Percentiles rank a stretch among this genome's conserved stretches.
phyloP scores from a whole-genome alignment of 2,329 filamentous ascomycete species.

The Exserohilum turcica region DNA sequence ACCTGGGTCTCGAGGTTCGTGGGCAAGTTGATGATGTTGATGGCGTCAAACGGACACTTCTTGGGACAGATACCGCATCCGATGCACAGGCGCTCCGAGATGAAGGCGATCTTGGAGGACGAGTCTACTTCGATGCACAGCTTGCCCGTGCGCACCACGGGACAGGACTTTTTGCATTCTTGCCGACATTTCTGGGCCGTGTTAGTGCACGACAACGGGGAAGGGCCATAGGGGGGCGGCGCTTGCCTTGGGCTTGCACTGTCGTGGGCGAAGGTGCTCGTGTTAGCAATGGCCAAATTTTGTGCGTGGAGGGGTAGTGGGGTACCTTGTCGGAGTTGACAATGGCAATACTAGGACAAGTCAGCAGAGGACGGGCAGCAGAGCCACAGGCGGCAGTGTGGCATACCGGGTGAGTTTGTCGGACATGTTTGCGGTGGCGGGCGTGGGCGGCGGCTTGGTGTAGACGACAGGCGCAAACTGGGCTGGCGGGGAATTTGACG shows the following conservation, averaged over 20 bases:
- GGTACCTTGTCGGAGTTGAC: conserved; percentile 95
- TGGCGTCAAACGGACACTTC: conserved; percentile 97
- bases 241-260: conserved; percentile 86
- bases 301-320: conserved; percentile 49
- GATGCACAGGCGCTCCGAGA: conserved; percentile 93
- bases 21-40: conserved; percentile 99
- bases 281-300: conserved; percentile 42
- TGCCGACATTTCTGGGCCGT: conserved; percentile 87
- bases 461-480: conserved; percentile 12
- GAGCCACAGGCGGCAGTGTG: background rate
- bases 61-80: conserved; percentile 99
- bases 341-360: conserved; percentile 78
- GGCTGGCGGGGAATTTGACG: conserved; percentile 28
- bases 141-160: conserved; percentile 96
- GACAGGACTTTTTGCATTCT: conserved; percentile 98
- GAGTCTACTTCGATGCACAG: conserved; percentile 92
- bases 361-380: conserved; percentile 20
- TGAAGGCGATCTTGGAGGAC: conserved; percentile 93
- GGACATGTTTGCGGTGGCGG: conserved; percentile 64
- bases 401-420: conserved; percentile 93
- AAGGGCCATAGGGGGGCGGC: conserved; percentile 16
- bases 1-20: conserved; percentile 98
- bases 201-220: conserved; percentile 24
- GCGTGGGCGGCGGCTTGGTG: conserved; percentile 13
- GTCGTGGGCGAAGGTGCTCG: conserved; percentile 51